A percentile compares a stretch with the other conserved stretches of the same genome.
Conservation (phyloP, 805 yeast genomes). For the Schwanniomyces polymorphus region DNA sequence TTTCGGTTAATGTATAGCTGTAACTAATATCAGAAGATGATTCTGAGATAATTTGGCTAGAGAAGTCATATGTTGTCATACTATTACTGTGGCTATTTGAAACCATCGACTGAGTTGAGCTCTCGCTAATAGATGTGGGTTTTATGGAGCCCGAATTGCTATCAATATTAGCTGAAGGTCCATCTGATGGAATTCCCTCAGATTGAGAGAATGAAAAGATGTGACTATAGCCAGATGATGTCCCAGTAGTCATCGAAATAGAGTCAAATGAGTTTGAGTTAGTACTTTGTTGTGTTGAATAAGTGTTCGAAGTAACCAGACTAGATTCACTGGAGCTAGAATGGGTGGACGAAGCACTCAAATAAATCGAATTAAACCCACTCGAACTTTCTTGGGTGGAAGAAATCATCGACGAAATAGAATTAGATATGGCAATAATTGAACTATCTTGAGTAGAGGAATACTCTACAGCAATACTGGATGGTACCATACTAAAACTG, state of each 20-base stretch:
- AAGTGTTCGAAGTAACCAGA: background rate
- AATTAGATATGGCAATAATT: too few relatives aligned
- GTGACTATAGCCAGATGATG: background rate
- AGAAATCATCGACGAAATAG: too few relatives aligned
- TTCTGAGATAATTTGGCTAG: background rate
- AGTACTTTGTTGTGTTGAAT: background rate
- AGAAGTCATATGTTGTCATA: background rate
- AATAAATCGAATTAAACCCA: background rate
- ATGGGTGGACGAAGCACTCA: background rate
- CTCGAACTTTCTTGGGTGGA: background rate
- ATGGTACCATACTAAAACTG: background rate
- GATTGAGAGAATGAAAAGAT: constrained; percentile 3
- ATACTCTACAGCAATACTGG: background rate
- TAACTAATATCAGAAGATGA: background rate
- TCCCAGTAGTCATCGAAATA: too few relatives aligned
- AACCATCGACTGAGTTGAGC: background rate
- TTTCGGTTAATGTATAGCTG: background rate
- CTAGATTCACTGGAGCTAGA: background rate
- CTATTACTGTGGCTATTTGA: background rate
- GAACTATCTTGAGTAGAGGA: background rate
- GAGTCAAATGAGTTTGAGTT: too few relatives aligned
- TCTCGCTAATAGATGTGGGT: background rate
- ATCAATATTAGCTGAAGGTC: background rate
- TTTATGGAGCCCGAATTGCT: background rate
- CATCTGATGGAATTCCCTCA: background rate